A percentile compares a stretch with the other conserved stretches of the same genome.
Conservation (phyloP, 495 filamentous ascomycete species). For the Aspergillus haitiensis region DNA sequence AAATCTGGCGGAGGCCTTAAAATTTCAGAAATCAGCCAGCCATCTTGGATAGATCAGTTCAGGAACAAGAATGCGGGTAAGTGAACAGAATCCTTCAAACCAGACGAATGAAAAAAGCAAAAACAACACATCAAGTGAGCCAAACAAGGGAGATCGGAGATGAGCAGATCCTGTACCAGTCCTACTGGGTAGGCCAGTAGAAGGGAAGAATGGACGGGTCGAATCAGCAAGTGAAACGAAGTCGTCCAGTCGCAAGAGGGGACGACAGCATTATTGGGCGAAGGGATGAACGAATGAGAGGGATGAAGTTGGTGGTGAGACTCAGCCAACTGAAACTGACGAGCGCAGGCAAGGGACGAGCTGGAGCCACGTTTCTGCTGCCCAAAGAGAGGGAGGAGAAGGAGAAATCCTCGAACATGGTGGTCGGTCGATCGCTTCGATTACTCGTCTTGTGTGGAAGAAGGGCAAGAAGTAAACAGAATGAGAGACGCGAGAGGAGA, state of each 20-base stretch:
- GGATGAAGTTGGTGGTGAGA: neutral
- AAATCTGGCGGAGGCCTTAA: neutral
- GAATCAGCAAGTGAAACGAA: slow-evolving; percentile 2
- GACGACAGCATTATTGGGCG: slow-evolving; percentile 1
- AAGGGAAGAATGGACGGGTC: neutral
- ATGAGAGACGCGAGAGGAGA: neutral
- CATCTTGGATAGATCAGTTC: neutral
- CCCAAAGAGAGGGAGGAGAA: slow-evolving; percentile 36
- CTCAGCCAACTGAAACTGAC: neutral
- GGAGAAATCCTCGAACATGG: slow-evolving; percentile 52
- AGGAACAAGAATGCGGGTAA: too few relatives aligned
- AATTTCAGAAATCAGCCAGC: neutral
- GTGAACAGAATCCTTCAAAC: neutral
- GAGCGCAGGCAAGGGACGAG: slow-evolving; percentile 8
- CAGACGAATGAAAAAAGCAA: neutral
- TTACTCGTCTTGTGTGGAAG: neutral
- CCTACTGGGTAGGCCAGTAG: neutral
- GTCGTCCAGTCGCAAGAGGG: neutral
- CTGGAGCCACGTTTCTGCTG: slow-evolving; percentile 19
- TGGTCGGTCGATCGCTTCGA: neutral
- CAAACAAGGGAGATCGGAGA: slow-evolving; percentile 1
- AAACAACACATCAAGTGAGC: slow-evolving; percentile 3
- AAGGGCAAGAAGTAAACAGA: neutral
- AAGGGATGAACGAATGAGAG: slow-evolving; percentile 16
- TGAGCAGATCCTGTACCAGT: neutral